Percentiles rank a stretch among this genome's conserved stretches.
Conservation (phyloP, 495 filamentous ascomycete genomes). For the Neurospora discreta region DNA sequence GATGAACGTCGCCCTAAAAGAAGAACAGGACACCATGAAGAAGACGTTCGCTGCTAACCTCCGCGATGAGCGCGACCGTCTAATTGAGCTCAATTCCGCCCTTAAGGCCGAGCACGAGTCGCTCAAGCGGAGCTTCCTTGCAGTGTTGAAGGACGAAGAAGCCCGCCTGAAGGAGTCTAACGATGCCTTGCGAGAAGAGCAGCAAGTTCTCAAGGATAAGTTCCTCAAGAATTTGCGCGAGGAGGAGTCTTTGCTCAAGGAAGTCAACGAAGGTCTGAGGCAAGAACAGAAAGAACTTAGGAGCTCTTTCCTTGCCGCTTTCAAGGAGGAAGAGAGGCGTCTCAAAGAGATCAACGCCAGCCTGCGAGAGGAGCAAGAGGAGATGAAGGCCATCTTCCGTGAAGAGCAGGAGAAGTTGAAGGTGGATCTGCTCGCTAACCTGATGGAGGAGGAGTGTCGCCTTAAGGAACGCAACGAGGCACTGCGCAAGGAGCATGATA, state of each 20-base stretch:
- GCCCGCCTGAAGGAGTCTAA: constrained; percentile 6
- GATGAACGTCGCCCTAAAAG: constrained; percentile 37
- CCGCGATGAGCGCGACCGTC: constrained; percentile 59
- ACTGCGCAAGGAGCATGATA: constrained; percentile 57
- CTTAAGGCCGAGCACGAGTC: constrained; percentile 29
- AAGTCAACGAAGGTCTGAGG: background rate
- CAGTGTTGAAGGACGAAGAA: constrained; percentile 9
- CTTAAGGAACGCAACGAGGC: constrained; percentile 63
- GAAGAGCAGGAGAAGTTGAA: constrained; percentile 21
- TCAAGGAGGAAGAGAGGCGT: constrained; percentile 15
- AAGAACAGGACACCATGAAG: constrained; percentile 69
- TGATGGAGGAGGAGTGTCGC: constrained; percentile 60
- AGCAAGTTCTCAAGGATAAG: background rate
- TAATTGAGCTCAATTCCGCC: constrained; percentile 52
- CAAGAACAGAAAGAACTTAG: constrained; percentile 3
- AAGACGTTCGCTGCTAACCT: constrained; percentile 50
- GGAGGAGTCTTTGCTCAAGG: constrained; percentile 1
- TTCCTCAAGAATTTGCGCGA: background rate
- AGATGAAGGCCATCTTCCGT: constrained; percentile 11
- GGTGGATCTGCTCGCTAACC: constrained; percentile 49
- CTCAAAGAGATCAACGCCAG: constrained; percentile 10
- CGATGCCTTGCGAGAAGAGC: background rate
- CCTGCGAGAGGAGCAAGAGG: constrained; percentile 15
- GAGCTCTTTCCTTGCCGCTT: constrained; percentile 23
- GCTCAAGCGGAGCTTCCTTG: constrained; percentile 23